Evolutionary conservation across 192 early-diverging fungal genomes (phyloP), one percentile per base, ranked within the genome.

Genomic region (Borealophlyctis nickersoniae): DNA sequence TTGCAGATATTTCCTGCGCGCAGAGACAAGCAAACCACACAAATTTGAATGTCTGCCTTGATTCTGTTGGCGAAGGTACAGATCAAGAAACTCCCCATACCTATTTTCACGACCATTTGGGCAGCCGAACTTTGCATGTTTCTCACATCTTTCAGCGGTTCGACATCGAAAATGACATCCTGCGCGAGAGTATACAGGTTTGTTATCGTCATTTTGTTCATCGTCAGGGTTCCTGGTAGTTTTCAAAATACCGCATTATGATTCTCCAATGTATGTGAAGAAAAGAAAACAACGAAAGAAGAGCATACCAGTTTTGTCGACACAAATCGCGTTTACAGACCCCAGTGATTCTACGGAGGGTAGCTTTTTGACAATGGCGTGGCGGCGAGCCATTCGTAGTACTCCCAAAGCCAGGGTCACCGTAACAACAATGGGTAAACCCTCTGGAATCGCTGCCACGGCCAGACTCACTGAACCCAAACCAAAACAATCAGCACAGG

Each of bases 381-480:
- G 85, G 58, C 91, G 82, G 49, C 87, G 88, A 1, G 94, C 92
- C 92, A 98, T 93, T 23, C 91, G 77, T 55, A 97, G 81, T 28
- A 96, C 94, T 29, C 94, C 94, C 13, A 94, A 69, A 9, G 95
- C 94, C 49, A 98, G 77, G 9, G 96, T 98, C 13, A 98, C 94
- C 0, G 93, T 94, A 3, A 98, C 96, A 3, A 96, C 94, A 70
- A 98, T 92, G 0, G 96, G 96, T 27, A 98, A 78, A 30, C 96
- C 96, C 74, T 97, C 94, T 27, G 96, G 96, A 63, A 98, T 97
- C n/a, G 94, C 93, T 22, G 96, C 96, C 0, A 98, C 96, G 0
- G 94, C 94, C 58, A 98, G 81, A 82, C 85, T 87, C 24, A 93
- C 89, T 84, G 58, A 36, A 51, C 39, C 9, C 36, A 13, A 65